Evolutionary conservation across 1,139 yeast species (phyloP), one percentile per base, ranked within the genome.

Genomic region (Zygosaccharomyces pseudobailii): DNA sequence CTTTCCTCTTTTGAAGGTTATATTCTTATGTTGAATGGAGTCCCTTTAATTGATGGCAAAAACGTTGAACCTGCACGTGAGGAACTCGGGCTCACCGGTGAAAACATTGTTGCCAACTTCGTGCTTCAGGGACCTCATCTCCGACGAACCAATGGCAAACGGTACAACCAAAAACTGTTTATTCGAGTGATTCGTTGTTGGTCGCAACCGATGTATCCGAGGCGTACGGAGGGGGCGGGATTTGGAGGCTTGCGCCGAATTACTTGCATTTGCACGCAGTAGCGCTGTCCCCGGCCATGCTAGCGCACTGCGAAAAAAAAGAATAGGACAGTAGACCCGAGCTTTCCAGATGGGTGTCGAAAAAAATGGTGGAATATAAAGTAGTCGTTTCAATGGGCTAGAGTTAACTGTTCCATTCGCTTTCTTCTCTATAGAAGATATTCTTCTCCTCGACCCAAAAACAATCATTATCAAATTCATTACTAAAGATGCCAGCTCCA

Each of bases 401-500:
- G 9, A 40, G 24, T 34, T 39, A 2, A 17, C 30, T 19, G 42
- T 20, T 7, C n/a, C n/a, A n/a, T n/a, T n/a, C n/a, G 9, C 30
- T 31, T 9, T 17, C 17, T 19, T 25, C 20, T 19, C 4, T 28
- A 4, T 23, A 4, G 21, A 21, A 1, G 5, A 8, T n/a, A 19
- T 25, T 28, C 21, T 33, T 3, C 36, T n/a, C 8, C 20, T 30
- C 1, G 17, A 13, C 17, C 17, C 17, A 13, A 13, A 2, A 13
- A 13, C 17, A 13, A 13, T 2, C 2, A 13, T 13, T 13, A 13
- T 13, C 17, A 13, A 13, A 13, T 13, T 1, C 17, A 13, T 40
- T 10, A 25, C 23, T 36, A 19, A 38, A 7, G 10, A 49, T 49
- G 52, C 52, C 52, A 37, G 52, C 52, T 46, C 52, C 52, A 49